Conservation (phyloP, 192 early-diverging fungal genomes). For the Obelidium mucronatum region DNA sequence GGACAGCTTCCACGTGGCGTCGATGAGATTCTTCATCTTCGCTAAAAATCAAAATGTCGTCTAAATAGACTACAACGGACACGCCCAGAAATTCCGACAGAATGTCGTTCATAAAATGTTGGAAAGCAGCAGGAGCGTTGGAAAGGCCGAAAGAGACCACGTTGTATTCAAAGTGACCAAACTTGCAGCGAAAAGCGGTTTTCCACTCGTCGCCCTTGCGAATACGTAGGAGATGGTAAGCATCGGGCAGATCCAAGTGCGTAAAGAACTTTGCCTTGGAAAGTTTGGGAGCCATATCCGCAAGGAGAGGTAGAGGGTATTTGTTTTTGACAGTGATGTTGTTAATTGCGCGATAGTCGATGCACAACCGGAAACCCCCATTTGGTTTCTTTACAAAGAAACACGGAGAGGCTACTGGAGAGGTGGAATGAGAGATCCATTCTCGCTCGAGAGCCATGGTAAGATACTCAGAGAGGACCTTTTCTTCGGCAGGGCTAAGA, state of each 20-base stretch:
- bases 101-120: slow-evolving; percentile 57
- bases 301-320: slow-evolving; percentile 50
- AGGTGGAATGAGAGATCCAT: slow-evolving; percentile 30
- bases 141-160: slow-evolving; percentile 27
- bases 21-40: slow-evolving; percentile 5
- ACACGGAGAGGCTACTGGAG: slow-evolving; percentile 41
- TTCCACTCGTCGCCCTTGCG: slow-evolving; percentile 24
- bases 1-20: slow-evolving; percentile 35
- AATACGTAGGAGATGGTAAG: slow-evolving; percentile 29
- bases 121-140: slow-evolving; percentile 61
- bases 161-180: slow-evolving; percentile 32
- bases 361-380: slow-evolving; percentile 35
- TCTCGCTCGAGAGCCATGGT: slow-evolving; percentile 34
- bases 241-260: slow-evolving; percentile 21
- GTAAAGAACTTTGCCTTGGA: slow-evolving; percentile 38
- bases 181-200: slow-evolving; percentile 28
- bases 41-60: slow-evolving; percentile 63
- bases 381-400: slow-evolving; percentile 55
- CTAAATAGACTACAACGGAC: slow-evolving; percentile 39
- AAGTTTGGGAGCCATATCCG: slow-evolving; percentile 39
- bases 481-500: slow-evolving; percentile 23
- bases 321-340: slow-evolving; percentile 41
- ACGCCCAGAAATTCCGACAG: slow-evolving; percentile 42
- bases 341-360: slow-evolving; percentile 57
- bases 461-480: slow-evolving; percentile 26